phyloP scores from a whole-genome alignment of 2,329 filamentous ascomycete species.

The Colletotrichum incanum region DNA sequence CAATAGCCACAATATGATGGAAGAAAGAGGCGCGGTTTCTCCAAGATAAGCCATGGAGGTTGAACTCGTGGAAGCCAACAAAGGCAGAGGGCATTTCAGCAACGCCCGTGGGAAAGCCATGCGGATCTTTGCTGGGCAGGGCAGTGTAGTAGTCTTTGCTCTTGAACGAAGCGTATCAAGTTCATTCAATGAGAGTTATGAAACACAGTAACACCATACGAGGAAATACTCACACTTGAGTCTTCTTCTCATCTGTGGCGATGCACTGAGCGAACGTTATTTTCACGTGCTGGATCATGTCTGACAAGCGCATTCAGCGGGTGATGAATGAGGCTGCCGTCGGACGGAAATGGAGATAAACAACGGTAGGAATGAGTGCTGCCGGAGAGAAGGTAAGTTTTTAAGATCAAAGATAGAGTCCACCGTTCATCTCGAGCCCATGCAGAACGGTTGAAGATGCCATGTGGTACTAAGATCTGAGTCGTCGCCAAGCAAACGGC shows the following conservation, averaged over 20 bases:
- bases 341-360: not conserved
- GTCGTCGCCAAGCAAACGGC: constrained; percentile 27
- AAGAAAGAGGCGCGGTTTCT: not conserved
- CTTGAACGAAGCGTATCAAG: not conserved
- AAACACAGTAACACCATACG: no score
- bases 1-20: not conserved
- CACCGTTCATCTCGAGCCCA: not conserved
- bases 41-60: constrained; percentile 8
- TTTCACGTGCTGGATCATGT: not conserved
- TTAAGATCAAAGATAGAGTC: not conserved
- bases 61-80: constrained; percentile 32
- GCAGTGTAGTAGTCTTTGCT: not conserved
- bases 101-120: constrained; percentile 18
- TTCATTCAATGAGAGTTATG: no score
- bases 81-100: not conserved
- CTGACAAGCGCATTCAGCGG: not conserved
- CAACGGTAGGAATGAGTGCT: not conserved
- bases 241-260: not conserved
- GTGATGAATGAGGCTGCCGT: not conserved
- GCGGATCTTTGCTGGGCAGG: not conserved
- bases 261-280: not conserved
- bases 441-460: constrained; percentile 33
- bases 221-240: not conserved
- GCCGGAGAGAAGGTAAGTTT: not conserved
- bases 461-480: constrained; percentile 31